Evolutionary conservation across 495 filamentous ascomycete species (phyloP).

Genomic region (Penicillium daleae): DNA sequence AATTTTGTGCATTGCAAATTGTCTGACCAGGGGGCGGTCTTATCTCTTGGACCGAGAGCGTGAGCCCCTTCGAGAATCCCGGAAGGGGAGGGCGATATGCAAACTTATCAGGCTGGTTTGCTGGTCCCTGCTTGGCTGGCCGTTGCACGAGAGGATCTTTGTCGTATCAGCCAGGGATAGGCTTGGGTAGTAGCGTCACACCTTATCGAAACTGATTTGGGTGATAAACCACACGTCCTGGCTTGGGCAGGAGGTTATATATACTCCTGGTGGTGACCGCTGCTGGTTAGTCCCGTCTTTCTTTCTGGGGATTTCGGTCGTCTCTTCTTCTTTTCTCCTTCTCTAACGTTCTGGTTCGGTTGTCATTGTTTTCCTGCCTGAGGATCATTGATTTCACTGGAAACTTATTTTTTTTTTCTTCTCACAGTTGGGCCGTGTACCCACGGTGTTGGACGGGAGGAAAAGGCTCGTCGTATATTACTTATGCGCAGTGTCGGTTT

Average conservation of each 20-base stretch:
- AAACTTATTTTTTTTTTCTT: too few species aligned
- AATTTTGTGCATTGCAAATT: constrained; percentile 1
- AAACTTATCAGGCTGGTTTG: neutral
- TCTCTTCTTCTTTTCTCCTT: neutral
- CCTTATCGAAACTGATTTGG: constrained; percentile 27
- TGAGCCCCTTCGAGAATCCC: neutral
- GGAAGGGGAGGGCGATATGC: neutral
- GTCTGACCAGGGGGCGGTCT: neutral
- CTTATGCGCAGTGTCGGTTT: constrained; percentile 19
- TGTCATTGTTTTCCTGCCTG: neutral
- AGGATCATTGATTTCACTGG: too few species aligned
- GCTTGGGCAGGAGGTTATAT: constrained; percentile 11
- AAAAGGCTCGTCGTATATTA: constrained; percentile 7
- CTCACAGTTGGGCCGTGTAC: too few species aligned
- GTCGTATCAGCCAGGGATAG: constrained; percentile 17
- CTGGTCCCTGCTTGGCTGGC: constrained; percentile 1
- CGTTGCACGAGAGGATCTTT: neutral
- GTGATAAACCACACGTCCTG: constrained; percentile 24
- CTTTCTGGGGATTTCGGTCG: neutral
- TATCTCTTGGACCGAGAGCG: constrained; percentile 5
- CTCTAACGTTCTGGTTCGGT: neutral
- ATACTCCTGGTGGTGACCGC: constrained; percentile 4
- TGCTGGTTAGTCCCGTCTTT: neutral
- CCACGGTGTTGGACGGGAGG: neutral
- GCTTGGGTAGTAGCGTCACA: constrained; percentile 23